Evolutionary conservation across 1,139 yeast species (phyloP).

Genomic region (Casaregolazyma suthepensis): DNA sequence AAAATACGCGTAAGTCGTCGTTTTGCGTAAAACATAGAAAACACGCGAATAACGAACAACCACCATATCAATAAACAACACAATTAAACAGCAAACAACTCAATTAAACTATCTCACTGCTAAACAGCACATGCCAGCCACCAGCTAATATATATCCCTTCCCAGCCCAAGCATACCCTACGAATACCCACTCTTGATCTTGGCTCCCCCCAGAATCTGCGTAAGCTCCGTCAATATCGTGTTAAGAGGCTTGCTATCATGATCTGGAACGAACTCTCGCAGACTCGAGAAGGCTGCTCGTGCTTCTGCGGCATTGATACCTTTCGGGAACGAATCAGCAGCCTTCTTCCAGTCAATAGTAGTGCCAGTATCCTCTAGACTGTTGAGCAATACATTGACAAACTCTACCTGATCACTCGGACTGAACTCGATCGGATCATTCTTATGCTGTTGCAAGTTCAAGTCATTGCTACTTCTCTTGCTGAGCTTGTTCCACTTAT

Average conservation of each 20-base stretch:
- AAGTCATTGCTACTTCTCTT: slow-evolving; percentile 32
- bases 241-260: slow-evolving; percentile 31
- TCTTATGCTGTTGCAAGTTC: not conserved
- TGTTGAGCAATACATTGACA: not conserved
- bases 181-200: not conserved
- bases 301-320: slow-evolving; percentile 40
- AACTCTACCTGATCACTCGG: slow-evolving; percentile 39
- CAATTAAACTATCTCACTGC: too few relatives aligned
- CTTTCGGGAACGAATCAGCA: slow-evolving; percentile 41
- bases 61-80: too few relatives aligned
- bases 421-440: not conserved
- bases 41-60: too few relatives aligned
- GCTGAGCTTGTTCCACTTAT: slow-evolving; percentile 82
- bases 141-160: not conserved
- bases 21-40: too few relatives aligned
- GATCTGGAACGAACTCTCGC: slow-evolving; percentile 38
- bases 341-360: slow-evolving; percentile 59
- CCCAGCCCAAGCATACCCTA: not conserved
- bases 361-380: slow-evolving; percentile 34
- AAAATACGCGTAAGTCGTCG: too few relatives aligned
- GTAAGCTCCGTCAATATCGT: not conserved
- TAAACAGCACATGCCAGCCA: not conserved
- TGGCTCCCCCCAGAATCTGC: not conserved
- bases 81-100: too few relatives aligned
- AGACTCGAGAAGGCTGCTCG: slow-evolving; percentile 42